These are phyloP conservation scores for Heliocybe sulcata DNA, from an alignment of 1,284 basidiomycete genomes.

Conservation along the genomic window DNA sequence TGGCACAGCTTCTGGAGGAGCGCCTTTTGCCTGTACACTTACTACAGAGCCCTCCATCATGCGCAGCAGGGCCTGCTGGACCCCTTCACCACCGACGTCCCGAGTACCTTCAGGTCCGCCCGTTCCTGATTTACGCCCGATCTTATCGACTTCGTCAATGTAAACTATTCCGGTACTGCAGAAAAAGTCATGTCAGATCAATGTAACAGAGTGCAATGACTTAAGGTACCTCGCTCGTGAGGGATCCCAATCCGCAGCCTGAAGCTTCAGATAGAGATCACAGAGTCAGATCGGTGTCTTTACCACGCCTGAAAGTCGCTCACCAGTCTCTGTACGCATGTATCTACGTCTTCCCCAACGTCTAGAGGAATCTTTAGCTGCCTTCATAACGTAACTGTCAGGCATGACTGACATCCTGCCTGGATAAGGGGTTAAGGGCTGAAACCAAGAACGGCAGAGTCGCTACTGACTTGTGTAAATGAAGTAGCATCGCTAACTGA, in stretches of 20 bases:
- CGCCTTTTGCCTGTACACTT: conserved; percentile 71
- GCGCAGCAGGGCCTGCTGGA: conserved; percentile 87
- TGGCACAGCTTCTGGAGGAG: conserved; percentile 30
- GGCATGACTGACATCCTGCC: conserved; percentile 79
- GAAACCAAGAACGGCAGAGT: neutral
- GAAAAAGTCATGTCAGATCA: conserved; percentile 10
- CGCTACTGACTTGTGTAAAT: conserved; percentile 59
- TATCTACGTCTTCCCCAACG: conserved; percentile 93
- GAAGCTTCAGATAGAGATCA: conserved; percentile 39
- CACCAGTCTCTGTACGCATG: conserved; percentile 78
- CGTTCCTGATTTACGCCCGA: conserved; percentile 62
- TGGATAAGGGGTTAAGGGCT: conserved; percentile 17
- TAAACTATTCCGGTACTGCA: conserved; percentile 85
- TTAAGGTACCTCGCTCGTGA: conserved; percentile 55
- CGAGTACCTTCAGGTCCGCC: conserved; percentile 68
- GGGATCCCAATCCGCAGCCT: conserved; percentile 87
- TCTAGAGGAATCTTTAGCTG: conserved; percentile 37
- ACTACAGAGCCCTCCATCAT: conserved; percentile 91
- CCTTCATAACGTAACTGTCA: conserved; percentile 1
- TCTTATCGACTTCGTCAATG: conserved; percentile 95
- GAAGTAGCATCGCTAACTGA: conserved; percentile 83
- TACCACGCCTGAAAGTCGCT: conserved; percentile 12
- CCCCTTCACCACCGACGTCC: conserved; percentile 94
- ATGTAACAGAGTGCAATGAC: neutral
- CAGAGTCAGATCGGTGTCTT: neutral